Conservation (phyloP, 2,329 filamentous ascomycete species). For the Hymenoscyphus repandus region DNA sequence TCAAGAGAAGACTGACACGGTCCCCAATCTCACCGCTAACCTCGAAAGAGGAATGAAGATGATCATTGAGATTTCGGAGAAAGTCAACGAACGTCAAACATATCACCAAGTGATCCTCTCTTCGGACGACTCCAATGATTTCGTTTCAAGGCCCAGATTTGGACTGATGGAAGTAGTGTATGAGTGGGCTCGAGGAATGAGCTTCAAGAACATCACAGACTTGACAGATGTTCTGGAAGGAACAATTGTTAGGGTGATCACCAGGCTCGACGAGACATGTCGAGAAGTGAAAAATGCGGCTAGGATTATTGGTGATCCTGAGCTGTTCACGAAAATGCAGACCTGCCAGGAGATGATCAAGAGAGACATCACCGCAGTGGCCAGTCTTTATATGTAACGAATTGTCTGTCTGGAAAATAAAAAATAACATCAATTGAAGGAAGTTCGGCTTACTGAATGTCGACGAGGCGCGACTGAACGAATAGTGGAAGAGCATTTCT, state of each 20-base stretch:
- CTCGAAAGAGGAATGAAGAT: conserved; percentile 78
- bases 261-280: conserved; percentile 89
- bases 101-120: conserved; percentile 88
- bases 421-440: too few species aligned
- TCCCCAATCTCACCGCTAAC: conserved; percentile 74
- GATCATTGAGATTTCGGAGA: conserved; percentile 86
- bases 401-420: too few species aligned
- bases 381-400: conserved; percentile 78
- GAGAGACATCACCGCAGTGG: conserved; percentile 86
- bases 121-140: conserved; percentile 87
- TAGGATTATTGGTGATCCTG: conserved; percentile 88
- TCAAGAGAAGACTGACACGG: conserved; percentile 86
- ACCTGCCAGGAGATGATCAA: conserved; percentile 97
- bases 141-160: conserved; percentile 80
- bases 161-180: conserved; percentile 97
- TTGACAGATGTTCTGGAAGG: conserved; percentile 95
- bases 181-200: conserved; percentile 97
- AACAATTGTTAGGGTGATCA: conserved; percentile 94
- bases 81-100: conserved; percentile 85
- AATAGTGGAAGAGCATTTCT: too few species aligned
- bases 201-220: conserved; percentile 95
- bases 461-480: too few species aligned
- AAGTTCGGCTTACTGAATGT: too few species aligned
- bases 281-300: conserved; percentile 97
- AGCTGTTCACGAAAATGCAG: conserved; percentile 94